These are phyloP conservation scores for Mycena indigotica DNA, from an alignment of 768 basidiomycete species.

Conservation along the genomic window DNA sequence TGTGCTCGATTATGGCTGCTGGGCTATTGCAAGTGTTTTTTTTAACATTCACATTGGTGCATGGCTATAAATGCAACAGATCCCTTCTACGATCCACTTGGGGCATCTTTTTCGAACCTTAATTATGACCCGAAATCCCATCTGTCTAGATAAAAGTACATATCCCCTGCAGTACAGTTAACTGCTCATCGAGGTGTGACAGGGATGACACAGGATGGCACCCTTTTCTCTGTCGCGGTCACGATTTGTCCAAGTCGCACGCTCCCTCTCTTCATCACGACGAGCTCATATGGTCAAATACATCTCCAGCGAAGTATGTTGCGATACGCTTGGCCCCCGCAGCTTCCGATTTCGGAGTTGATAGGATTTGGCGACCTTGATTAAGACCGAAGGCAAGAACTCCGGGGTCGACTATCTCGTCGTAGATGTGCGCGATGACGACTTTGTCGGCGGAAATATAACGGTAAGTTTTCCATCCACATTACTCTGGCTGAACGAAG, in stretches of 20 bases:
- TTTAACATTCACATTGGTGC: no score
- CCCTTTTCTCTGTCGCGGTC: no score
- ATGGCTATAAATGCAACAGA: no score
- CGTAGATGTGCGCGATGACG: slow-evolving; percentile 85
- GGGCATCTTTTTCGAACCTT: no score
- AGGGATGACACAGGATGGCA: no score
- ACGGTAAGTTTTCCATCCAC: slow-evolving; percentile 29
- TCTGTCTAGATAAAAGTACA: no score
- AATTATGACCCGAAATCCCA: no score
- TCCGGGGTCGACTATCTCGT: slow-evolving; percentile 70
- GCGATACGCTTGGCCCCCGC: background rate
- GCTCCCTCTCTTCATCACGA: slow-evolving; percentile 21
- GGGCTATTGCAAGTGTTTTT: no score
- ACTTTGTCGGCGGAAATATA: slow-evolving; percentile 80
- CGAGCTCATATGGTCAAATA: slow-evolving; percentile 31
- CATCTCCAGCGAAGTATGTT: slow-evolving; percentile 44
- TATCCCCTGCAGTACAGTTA: no score
- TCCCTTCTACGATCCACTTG: no score
- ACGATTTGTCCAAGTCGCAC: background rate
- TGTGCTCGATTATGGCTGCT: no score
- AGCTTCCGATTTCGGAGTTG: background rate
- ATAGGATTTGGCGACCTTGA: slow-evolving; percentile 70
- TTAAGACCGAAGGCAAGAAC: slow-evolving; percentile 61
- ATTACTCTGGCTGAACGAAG: background rate
- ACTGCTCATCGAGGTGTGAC: no score